Percentiles rank a stretch among this genome's conserved stretches.
Conservation (phyloP, 257 asterid species). For the Misopates orontium region DNA sequence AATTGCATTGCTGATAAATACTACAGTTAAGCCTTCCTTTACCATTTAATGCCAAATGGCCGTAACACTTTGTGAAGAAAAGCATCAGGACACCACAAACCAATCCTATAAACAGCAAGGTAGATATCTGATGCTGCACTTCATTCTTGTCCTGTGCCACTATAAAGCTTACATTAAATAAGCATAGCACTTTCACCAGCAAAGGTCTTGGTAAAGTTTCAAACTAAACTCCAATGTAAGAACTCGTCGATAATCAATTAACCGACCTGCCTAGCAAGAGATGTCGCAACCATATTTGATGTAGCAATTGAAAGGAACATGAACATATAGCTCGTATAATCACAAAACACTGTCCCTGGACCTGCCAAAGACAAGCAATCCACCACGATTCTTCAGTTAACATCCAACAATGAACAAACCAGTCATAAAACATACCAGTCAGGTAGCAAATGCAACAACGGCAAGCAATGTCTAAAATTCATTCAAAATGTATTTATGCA, state of each 20-base stretch:
- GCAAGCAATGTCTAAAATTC: background rate
- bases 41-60: constrained; percentile 76
- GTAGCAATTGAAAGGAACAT: constrained; percentile 98
- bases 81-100: constrained; percentile 69
- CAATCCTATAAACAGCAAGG: constrained; percentile 71
- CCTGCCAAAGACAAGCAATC: constrained; percentile 51
- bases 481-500: background rate
- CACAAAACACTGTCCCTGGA: constrained; percentile 92
- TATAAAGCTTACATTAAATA: constrained; percentile 18
- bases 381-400: background rate
- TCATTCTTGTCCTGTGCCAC: constrained; percentile 59
- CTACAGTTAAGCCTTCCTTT: constrained; percentile 11
- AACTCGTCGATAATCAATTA: background rate
- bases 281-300: constrained; percentile 90
- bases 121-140: constrained; percentile 86
- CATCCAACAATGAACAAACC: too few species aligned
- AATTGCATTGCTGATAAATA: background rate
- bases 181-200: constrained; percentile 12
- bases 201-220: background rate
- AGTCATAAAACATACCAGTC: background rate
- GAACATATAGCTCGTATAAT: constrained; percentile 74
- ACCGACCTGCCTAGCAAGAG: constrained; percentile 80
- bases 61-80: constrained; percentile 52
- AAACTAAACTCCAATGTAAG: background rate
- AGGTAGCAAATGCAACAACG: background rate